Base-by-base conservation (phyloP, 2,329 filamentous ascomycete genomes). In the Zasmidium citrigriseum region DNA sequence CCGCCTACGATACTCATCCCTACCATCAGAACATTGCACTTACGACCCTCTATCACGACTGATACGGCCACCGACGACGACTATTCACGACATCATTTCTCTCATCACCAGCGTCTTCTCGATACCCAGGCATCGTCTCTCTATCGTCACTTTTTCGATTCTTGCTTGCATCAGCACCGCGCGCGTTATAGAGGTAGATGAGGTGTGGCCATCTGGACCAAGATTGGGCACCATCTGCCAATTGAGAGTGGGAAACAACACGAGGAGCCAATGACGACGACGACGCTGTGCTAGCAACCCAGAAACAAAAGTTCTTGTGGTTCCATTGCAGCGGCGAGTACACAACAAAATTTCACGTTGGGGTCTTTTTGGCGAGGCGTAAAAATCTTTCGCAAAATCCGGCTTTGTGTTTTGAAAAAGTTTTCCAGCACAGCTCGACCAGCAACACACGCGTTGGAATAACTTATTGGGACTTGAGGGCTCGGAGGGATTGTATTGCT, bases 1-100 rank as follows among this genome's bases (percentile, higher is more conserved):
- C 70, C 18, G 69, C 70, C 45, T 72, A 72, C 64, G 68, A 70
- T 54, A 56, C 60, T 9, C 66, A 68, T 56, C 54, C 57, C 44
- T 58, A 58, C 23, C 60, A 67, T 56, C 46, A 34, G 38, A 44
- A 55, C 50, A 47, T 55, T 38, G 52, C 44, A 11, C 24, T 38
- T 44, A 54, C 66, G 57, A 66, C 54, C 16, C 34, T 41, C 14
- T 41, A 41, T 41, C 51, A 63, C 27, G 25, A 51, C 50, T 49
- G 44, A 55, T 59, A 59, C 66, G 57, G 70, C 65, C 67, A 72
- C 52, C 70, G 56, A 70, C 61, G 16, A 34, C 21, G n/a, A 48
- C 25, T 53, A 14, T 58, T 60, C 51, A 62, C 57, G 59, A 60
- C 54, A 54, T 64, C 18, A 45, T 24, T 50, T n/a, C 34, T 16